Base-by-base conservation (phyloP, 495 filamentous ascomycete species). In the Pseudomonodictys pantanalensis region DNA sequence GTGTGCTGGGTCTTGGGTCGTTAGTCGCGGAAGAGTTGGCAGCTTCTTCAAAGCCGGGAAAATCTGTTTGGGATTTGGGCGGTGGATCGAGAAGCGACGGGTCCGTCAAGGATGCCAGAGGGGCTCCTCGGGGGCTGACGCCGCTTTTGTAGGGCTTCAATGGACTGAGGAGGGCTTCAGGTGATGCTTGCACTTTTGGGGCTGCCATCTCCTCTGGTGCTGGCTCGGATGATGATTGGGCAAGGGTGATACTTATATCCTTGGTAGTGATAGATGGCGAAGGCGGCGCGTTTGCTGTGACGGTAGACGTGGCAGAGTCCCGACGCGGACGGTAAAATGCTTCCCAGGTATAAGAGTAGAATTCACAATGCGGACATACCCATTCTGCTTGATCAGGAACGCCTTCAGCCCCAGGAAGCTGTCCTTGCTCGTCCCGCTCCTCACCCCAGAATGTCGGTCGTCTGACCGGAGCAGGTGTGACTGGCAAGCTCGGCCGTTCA, bases 401-500 rank as follows among this genome's bases (percentile, higher is more conserved):
- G 43, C 90, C 90, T 73, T 87, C 84, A 20, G 90, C 91, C 50
- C 73, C 72, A 46, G 88, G 87, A 53, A 95, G 76, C 58, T 80
- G 77, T 53, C 76, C 80, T 44, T 78, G 71, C 18, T 72, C 78
- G 44, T 84, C 77, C 57, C 77, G 74, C 39, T 80, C 80, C 25
- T 76, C 72, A 43, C 75, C 76, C 75, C 77, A 83, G 58, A 80
- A 78, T 32, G 68, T 75, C 42, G 77, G 73, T 60, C 83, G 74
- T 26, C 83, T 77, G 56, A 89, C 81, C 2, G 91, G 89, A 1
- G 89, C 89, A 1, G 91, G 91, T 11, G 91, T 96, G 24, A 96
- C 91, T 17, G 91, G 90, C n/a, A 96, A 79, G 65, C 88, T 91
- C 39, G 91, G 91, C 17, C 91, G 81, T 71, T 96, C 91, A 58